Conservation (phyloP, 768 basidiomycete species). For the Mycena capillaripes region DNA sequence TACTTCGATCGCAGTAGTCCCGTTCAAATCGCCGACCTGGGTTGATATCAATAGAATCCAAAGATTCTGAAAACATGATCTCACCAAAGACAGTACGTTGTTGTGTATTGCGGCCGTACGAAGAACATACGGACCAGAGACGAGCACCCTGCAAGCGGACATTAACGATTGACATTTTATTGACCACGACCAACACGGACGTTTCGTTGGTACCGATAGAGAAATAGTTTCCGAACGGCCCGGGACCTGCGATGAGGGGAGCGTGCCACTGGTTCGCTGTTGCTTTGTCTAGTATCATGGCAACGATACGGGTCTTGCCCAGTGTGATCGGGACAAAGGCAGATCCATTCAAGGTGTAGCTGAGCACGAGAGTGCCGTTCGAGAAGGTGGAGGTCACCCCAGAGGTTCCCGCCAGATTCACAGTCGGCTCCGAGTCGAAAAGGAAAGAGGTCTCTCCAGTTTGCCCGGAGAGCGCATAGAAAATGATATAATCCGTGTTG, state of each 20-base stretch:
- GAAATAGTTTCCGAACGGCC: conserved; percentile 58
- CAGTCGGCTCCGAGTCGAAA: conserved; percentile 47
- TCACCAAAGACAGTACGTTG: conserved; percentile 52
- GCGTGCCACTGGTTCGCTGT: conserved; percentile 66
- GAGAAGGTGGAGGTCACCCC: conserved; percentile 49
- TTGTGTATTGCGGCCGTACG: conserved; percentile 60
- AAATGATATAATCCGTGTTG: conserved; percentile 55
- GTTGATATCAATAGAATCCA: background rate
- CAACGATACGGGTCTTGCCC: conserved; percentile 44
- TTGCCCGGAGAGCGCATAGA: conserved; percentile 58
- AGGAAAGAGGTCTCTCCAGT: conserved; percentile 59
- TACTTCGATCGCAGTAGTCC: conserved; percentile 60
- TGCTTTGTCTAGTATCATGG: conserved; percentile 59
- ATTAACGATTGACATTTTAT: background rate
- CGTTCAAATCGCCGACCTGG: conserved; percentile 65
- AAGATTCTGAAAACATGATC: conserved; percentile 6
- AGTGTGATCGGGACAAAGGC: conserved; percentile 52
- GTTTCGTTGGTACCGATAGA: conserved; percentile 60
- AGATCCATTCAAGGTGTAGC: conserved; percentile 50
- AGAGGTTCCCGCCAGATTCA: conserved; percentile 46
- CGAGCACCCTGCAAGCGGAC: conserved; percentile 50
- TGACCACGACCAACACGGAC: conserved; percentile 40
- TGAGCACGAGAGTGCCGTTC: conserved; percentile 56
- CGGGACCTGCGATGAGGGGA: conserved; percentile 55
- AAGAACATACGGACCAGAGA: conserved; percentile 69